Evolutionary conservation across 2,329 filamentous ascomycete species (phyloP).

Genomic region (Sclerotinia borealis): DNA sequence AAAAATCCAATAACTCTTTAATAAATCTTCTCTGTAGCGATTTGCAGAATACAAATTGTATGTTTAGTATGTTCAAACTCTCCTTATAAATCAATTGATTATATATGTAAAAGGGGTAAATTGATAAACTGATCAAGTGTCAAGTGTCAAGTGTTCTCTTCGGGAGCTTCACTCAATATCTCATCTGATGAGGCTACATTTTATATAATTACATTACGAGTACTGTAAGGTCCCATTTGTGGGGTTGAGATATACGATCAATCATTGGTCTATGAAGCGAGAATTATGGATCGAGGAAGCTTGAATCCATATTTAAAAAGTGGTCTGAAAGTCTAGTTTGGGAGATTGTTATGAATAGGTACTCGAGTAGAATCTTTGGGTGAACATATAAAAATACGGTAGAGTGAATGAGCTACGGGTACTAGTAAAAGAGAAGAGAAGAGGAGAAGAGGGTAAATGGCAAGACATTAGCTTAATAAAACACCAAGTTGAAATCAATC

Average conservation of each 20-base stretch:
- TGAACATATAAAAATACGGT: too few species aligned
- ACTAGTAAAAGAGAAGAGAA: too few species aligned
- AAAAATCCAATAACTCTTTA: background rate
- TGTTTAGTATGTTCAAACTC: background rate
- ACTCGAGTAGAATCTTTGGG: too few species aligned
- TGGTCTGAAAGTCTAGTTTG: too few species aligned
- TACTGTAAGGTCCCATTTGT: slow-evolving; percentile 3
- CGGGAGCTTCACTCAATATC: background rate
- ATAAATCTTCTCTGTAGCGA: background rate
- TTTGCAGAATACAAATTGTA: background rate
- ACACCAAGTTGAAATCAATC: too few species aligned
- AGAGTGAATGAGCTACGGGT: too few species aligned
- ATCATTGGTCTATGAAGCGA: slow-evolving; percentile 8
- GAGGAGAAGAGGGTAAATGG: too few species aligned
- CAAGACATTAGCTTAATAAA: too few species aligned
- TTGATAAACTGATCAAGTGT: too few species aligned
- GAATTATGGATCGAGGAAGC: background rate
- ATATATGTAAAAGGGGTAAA: too few species aligned
- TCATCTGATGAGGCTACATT: slow-evolving; percentile 5
- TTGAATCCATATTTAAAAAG: slow-evolving; percentile 2
- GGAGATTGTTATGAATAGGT: too few species aligned
- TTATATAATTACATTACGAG: background rate
- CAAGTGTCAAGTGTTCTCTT: slow-evolving; percentile 12
- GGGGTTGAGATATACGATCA: background rate
- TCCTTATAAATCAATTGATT: background rate